Base-by-base conservation (phyloP, 2,329 filamentous ascomycete species). In the Amylocarpus encephaloides region DNA sequence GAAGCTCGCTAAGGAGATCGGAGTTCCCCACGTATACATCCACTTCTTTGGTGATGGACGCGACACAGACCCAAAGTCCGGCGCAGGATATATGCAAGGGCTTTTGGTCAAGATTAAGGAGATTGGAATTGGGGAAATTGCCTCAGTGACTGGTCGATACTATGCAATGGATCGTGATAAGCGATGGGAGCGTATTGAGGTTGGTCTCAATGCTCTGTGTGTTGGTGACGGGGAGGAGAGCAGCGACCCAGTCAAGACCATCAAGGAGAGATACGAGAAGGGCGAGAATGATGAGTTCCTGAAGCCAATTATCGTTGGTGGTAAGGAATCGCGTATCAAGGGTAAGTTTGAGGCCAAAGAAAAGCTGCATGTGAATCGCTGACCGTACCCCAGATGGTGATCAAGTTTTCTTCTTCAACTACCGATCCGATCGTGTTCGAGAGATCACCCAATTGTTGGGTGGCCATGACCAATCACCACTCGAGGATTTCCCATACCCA, bases 341-440 rank as follows among this genome's bases (percentile, higher is more conserved):
- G 86, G 86, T 87, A 71, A 61, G 73, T 59, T 9, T 13, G 10
- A 15, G 22, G 35, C 13, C 34, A n/a, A 30, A 22, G 19, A n/a
- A 11, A 26, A 29, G 15, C 10, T 39, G 6, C 16, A 18, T 43
- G 36, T 10, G 1, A 6, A 13, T 40, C 47, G 56, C 61, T 53
- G 53, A 59, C 54, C 3, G 10, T 26, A 43, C 48, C 33, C 19
- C 58, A 90, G 90, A 97, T 66, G 79, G 86, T 60, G 93, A 98
- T 67, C 92, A 89, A 48, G 80, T 97, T 64, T 97, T 97, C 81
- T 97, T 97, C 82, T 98, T 98, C 87, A 98, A 98, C 83, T 98
- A 98, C 79, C 89, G 93, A 66, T 97, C 93, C 51, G 93, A 98
- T 70, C 91, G 93, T 69, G 92, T 92, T 47, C 88, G 93, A 62